Percentiles rank a stretch among this genome's conserved stretches.
Evolutionary conservation across 106 monocot species (phyloP).

Genomic region (Dendrobium huoshanense): DNA sequence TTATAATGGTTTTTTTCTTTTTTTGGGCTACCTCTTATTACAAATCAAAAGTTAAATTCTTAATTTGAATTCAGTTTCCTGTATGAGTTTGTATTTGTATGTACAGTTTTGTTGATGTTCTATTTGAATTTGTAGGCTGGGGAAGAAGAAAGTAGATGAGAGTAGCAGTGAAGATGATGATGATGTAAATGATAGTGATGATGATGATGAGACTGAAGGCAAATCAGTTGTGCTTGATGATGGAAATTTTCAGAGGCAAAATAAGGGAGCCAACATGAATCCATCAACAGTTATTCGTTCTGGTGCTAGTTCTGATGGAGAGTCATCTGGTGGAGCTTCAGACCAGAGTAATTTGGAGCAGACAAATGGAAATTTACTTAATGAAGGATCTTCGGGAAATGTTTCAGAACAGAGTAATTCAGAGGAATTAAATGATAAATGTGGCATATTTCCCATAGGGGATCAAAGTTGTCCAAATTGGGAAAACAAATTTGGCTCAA

Average conservation of each 20-base stretch:
- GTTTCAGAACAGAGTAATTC: conserved; percentile 42
- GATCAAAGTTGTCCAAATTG: conserved; percentile 13
- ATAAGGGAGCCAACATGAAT: conserved; percentile 24
- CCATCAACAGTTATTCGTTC: conserved; percentile 21
- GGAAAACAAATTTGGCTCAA: conserved; percentile 19
- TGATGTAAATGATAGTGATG: conserved; percentile 35
- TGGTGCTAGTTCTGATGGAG: conserved; percentile 37
- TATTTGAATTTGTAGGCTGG: conserved; percentile 47
- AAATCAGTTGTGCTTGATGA: conserved; percentile 71
- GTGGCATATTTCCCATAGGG: conserved; percentile 6
- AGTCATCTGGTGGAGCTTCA: conserved; percentile 46
- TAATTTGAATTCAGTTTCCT: not conserved
- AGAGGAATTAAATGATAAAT: conserved; percentile 29
- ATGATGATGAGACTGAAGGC: conserved; percentile 26
- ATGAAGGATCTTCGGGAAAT: conserved; percentile 7
- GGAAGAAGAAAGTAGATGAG: conserved; percentile 66
- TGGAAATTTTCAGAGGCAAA: conserved; percentile 23
- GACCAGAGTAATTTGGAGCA: conserved; percentile 56
- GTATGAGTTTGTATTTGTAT: not conserved
- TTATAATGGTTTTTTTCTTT: not conserved
- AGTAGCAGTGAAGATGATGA: conserved; percentile 52
- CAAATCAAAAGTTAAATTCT: not conserved
- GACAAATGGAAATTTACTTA: conserved; percentile 11
- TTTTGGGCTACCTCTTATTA: not conserved
- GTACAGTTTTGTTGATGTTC: not conserved